Percentiles rank a stretch among this genome's conserved stretches.
phyloP scores from a whole-genome alignment of 805 yeast species.

The Scheffersomyces stipitis region DNA sequence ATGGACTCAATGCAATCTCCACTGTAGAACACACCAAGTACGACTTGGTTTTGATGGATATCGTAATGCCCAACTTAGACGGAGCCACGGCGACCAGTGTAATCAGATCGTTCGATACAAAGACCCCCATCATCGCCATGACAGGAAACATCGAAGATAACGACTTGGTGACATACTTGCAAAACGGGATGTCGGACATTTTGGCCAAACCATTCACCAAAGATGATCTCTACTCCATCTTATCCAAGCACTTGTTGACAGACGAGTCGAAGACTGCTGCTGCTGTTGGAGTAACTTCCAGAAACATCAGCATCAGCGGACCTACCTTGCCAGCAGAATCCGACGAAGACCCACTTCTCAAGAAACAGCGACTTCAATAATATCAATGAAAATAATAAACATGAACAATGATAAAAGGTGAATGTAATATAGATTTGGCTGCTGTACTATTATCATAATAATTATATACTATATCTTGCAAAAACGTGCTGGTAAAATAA shows the following conservation, averaged over 20 bases:
- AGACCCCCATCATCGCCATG: conserved; percentile 92
- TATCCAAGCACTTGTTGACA: conserved; percentile 68
- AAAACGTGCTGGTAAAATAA: no score
- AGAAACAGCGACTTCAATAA: conserved; percentile 24
- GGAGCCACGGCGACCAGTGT: conserved; percentile 91
- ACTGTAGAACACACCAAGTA: conserved; percentile 69
- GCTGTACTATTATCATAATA: no score
- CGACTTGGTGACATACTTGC: conserved; percentile 75
- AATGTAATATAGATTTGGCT: no score
- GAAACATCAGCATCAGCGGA: no score
- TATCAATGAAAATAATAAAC: no score
- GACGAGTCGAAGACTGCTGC: conserved; percentile 12
- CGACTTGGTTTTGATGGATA: conserved; percentile 79
- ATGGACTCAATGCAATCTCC: conserved; percentile 85
- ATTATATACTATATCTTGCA: no score
- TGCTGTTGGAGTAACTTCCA: no score
- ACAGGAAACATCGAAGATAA: conserved; percentile 85
- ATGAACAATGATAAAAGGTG: no score
- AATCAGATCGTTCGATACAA: conserved; percentile 78
- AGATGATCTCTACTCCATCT: conserved; percentile 74
- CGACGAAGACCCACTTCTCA: conserved; percentile 14
- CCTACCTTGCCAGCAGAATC: no score
- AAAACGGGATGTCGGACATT: conserved; percentile 90
- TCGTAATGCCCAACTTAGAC: conserved; percentile 84
- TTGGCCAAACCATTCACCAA: conserved; percentile 93